phyloP scores from a whole-genome alignment of 345 rosid genomes.

The Clarkia xantiana region DNA sequence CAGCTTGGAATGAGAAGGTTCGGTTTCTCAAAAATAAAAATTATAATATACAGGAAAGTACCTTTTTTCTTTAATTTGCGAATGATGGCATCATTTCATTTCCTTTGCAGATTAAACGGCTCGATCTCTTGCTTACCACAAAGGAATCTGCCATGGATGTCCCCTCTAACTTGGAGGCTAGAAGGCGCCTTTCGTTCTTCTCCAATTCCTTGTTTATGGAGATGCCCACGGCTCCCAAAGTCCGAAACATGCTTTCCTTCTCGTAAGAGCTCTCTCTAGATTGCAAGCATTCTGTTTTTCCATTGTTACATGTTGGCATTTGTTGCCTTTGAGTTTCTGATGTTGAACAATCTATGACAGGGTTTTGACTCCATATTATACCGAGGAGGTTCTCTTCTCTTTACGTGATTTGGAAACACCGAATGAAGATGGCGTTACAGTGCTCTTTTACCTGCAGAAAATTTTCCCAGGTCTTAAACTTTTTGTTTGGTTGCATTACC shows the following conservation, averaged over 20 bases:
- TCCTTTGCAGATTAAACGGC: conserved; percentile 14
- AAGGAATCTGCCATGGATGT: conserved; percentile 99
- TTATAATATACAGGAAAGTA: background rate
- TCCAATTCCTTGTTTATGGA: conserved; percentile 97
- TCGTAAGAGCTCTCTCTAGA: conserved; percentile 52
- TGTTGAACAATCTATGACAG: conserved; percentile 20
- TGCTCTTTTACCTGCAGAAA: conserved; percentile 85
- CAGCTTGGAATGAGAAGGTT: conserved; percentile 98
- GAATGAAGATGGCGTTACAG: conserved; percentile 98
- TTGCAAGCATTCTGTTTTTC: background rate
- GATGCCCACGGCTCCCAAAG: conserved; percentile 96
- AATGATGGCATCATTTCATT: background rate
- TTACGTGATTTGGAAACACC: conserved; percentile 50
- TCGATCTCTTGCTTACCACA: conserved; percentile 63
- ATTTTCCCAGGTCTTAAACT: conserved; percentile 69
- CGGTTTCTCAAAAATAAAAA: conserved; percentile 5
- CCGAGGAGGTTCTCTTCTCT: conserved; percentile 89
- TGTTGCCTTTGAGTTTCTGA: conserved; percentile 4
- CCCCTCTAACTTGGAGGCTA: conserved; percentile 93
- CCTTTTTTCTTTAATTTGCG: background rate
- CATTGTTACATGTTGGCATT: background rate
- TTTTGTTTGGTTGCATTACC: too few species aligned
- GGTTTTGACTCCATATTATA: conserved; percentile 87
- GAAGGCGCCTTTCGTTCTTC: conserved; percentile 95
- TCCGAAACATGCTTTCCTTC: conserved; percentile 98